Evolutionary conservation across 192 early-diverging fungal genomes (phyloP).

Genomic region (Gaertneriomyces sp.): DNA sequence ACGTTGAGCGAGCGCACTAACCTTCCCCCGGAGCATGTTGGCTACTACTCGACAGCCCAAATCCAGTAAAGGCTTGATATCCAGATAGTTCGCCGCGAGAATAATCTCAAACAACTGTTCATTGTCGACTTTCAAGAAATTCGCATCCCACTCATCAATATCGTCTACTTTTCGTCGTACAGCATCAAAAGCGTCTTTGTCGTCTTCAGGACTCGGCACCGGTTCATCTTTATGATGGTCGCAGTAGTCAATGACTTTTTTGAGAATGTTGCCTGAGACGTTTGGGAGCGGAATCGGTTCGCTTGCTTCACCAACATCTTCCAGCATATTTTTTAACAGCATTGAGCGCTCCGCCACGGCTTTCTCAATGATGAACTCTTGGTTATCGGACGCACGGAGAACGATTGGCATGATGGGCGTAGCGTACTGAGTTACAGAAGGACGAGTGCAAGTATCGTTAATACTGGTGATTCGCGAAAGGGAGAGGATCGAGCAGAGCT

Average conservation of each 20-base stretch:
- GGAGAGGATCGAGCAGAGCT: no score
- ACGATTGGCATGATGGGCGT: slow-evolving; percentile 14
- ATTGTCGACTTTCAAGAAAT: slow-evolving; percentile 57
- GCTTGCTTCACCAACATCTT: slow-evolving; percentile 67
- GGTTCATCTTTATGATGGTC: slow-evolving; percentile 57
- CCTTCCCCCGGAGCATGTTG: slow-evolving; percentile 95
- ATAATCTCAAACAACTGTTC: slow-evolving; percentile 59
- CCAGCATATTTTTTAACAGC: slow-evolving; percentile 75
- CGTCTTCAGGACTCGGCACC: slow-evolving; percentile 34
- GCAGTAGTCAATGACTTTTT: slow-evolving; percentile 53
- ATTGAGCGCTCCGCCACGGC: slow-evolving; percentile 66
- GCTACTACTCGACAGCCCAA: slow-evolving; percentile 98
- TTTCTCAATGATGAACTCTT: slow-evolving; percentile 53
- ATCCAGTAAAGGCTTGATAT: slow-evolving; percentile 95
- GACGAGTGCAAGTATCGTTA: no score
- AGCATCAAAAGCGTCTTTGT: slow-evolving; percentile 36
- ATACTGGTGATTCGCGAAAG: no score
- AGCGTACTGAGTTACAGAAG: background rate
- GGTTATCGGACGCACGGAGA: slow-evolving; percentile 29
- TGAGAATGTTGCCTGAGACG: slow-evolving; percentile 47
- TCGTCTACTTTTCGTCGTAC: slow-evolving; percentile 40
- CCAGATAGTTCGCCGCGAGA: slow-evolving; percentile 86
- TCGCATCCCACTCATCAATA: slow-evolving; percentile 55
- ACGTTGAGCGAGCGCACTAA: background rate
- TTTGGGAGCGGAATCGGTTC: slow-evolving; percentile 57